A percentile compares a stretch with the other conserved stretches of the same genome.
phyloP scores from a whole-genome alignment of 495 filamentous ascomycete species.

The Podospora tetraspora region DNA sequence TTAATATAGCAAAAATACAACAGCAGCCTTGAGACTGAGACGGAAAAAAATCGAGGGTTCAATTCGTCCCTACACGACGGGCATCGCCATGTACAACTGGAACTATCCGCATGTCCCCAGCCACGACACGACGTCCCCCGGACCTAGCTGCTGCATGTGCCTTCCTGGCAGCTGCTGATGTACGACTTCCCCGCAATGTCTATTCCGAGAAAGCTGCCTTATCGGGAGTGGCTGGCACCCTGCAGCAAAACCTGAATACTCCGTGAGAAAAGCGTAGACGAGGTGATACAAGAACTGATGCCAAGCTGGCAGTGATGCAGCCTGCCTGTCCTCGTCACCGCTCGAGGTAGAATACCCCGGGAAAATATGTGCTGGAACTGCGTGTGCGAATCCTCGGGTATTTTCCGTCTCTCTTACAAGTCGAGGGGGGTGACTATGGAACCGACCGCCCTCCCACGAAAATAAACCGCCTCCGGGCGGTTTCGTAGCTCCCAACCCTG shows the following conservation, averaged over 20 bases:
- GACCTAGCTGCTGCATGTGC: background rate
- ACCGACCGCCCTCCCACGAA: no score
- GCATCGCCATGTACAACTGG: background rate
- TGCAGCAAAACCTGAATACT: background rate
- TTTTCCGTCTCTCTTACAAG: background rate
- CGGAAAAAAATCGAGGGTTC: no score
- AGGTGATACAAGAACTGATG: background rate
- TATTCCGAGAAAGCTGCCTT: background rate
- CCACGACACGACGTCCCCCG: background rate
- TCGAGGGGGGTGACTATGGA: no score
- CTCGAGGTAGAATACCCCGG: background rate
- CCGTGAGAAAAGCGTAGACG: background rate
- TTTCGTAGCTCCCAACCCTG: no score
- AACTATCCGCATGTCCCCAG: background rate
- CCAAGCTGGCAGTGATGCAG: background rate
- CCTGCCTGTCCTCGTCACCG: background rate
- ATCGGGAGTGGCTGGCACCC: background rate
- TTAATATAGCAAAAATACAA: background rate
- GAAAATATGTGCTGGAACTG: background rate
- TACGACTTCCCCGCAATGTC: background rate
- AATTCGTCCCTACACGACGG: no score
- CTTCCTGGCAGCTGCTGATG: background rate
- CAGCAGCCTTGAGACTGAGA: background rate
- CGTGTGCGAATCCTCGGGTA: background rate
- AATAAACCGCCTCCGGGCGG: no score